Conservation (phyloP, 1,284 basidiomycete genomes). For the Coniferiporia weirii region DNA sequence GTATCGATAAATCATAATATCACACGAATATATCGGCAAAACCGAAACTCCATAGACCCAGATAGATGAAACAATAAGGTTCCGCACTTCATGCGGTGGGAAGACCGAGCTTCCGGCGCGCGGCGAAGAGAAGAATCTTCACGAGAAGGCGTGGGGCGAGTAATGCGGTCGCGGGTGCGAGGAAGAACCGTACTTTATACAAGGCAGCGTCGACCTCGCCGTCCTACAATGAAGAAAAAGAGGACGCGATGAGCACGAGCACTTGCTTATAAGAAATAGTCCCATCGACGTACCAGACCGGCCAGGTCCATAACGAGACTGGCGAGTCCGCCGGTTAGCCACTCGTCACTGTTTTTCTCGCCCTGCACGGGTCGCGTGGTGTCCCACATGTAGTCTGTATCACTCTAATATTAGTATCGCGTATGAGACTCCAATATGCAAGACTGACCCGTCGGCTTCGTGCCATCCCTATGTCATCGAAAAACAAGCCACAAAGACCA, state of each 20-base stretch:
- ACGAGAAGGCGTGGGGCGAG: constrained; percentile 5
- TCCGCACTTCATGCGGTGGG: background rate
- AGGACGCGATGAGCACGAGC: background rate
- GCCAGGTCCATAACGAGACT: background rate
- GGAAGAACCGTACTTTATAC: constrained; percentile 13
- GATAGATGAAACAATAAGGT: background rate
- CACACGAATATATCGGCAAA: no score
- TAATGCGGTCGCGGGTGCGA: constrained; percentile 11
- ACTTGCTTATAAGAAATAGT: background rate
- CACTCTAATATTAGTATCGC: background rate
- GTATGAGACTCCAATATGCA: background rate
- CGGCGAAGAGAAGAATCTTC: constrained; percentile 7
- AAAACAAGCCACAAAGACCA: background rate
- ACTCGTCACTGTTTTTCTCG: background rate
- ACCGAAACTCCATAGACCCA: background rate
- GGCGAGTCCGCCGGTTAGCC: background rate
- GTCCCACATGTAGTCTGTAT: constrained; percentile 1
- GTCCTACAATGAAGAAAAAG: constrained; percentile 4
- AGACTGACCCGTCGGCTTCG: constrained; percentile 7
- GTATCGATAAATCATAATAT: no score
- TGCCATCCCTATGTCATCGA: constrained; percentile 3
- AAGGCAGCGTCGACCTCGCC: constrained; percentile 1
- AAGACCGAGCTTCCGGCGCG: constrained; percentile 4
- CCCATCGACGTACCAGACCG: background rate
- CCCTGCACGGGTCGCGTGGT: constrained; percentile 4